Evolutionary conservation across 257 asterid genomes (phyloP), one percentile per base, ranked within the genome.

Genomic region (Knoxia roxburghii): DNA sequence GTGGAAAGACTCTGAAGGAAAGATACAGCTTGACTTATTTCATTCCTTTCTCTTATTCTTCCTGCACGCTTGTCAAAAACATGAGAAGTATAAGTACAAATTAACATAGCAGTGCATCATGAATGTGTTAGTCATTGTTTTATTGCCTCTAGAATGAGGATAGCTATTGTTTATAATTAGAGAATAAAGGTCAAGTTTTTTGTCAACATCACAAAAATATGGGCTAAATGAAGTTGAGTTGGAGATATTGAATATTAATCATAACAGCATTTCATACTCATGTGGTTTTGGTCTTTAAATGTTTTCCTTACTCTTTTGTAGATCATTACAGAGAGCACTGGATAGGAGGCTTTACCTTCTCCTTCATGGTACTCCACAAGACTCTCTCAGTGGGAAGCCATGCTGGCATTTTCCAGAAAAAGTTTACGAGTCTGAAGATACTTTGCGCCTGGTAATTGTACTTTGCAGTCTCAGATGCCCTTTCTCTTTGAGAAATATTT

Each of bases 351-450:
- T 92, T 62, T 92, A 85, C 81, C 98, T 89, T 78, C 95, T 92
- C 55, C 57, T 92, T 50, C 77, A 76, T 72, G 93, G 97, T 20
- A 27, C 81, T 65, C 67, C 93, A 54, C 35, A 57, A 67, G 82
- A 81, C 64, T 80, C 93, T 75, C 70, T 73, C 39, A 72, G 77
- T 39, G 91, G 80, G 55, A 65, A 75, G 59, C 93, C 91, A 20
- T 85, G 69, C 33, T 92, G 97, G 98, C 98, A 92, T 81, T 87
- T 92, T 20, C 97, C 98, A 1, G 97, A 89, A 80, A 89, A 92
- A 77, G 76, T 82, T 69, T 87, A 84, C 12, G 91, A 81, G 69
- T 85, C 94, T 37, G 97, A 92, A 71, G 85, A 72, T 73, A 87
- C 90, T 55, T 66, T 92, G 68, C 96, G 97, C 49, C 80, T 76